A percentile compares a stretch with the other conserved stretches of the same genome.
These are phyloP conservation scores for Aureobasidium mangrovei DNA, from an alignment of 2,329 filamentous ascomycete genomes.

Conservation along the genomic window DNA sequence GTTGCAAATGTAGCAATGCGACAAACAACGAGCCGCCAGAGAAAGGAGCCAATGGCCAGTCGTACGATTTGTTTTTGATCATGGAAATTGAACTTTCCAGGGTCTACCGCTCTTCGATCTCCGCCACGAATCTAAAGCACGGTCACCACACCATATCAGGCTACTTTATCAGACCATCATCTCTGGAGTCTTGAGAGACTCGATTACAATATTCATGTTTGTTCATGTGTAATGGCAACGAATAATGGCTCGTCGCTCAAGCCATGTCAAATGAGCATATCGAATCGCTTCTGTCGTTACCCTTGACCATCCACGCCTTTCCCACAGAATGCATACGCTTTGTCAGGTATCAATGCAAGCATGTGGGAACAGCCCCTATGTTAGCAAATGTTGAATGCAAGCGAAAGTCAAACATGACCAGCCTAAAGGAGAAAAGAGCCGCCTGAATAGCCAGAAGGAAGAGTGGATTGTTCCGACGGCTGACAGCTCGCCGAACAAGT, in stretches of 20 bases:
- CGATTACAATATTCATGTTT: neutral
- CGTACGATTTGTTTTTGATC: neutral
- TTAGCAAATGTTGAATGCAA: no score
- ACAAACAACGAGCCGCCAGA: neutral
- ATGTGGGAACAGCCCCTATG: no score
- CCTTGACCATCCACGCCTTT: no score
- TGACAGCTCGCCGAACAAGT: neutral
- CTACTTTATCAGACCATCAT: neutral
- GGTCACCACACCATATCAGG: neutral
- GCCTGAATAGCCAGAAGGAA: no score
- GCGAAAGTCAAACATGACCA: no score
- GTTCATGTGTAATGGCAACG: neutral
- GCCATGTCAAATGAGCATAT: no score
- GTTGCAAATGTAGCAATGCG: neutral
- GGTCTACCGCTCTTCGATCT: neutral
- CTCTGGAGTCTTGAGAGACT: neutral
- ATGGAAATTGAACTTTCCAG: conserved; percentile 2
- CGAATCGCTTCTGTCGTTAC: no score
- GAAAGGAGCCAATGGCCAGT: neutral
- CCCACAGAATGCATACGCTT: no score
- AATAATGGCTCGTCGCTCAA: no score
- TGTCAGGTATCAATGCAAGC: no score
- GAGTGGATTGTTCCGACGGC: neutral
- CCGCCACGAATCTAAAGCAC: neutral
- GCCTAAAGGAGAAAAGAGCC: no score